Percentiles rank a stretch among this genome's conserved stretches.
Conservation (phyloP, 73 alveolate species). For the Uronychia setigera region DNA sequence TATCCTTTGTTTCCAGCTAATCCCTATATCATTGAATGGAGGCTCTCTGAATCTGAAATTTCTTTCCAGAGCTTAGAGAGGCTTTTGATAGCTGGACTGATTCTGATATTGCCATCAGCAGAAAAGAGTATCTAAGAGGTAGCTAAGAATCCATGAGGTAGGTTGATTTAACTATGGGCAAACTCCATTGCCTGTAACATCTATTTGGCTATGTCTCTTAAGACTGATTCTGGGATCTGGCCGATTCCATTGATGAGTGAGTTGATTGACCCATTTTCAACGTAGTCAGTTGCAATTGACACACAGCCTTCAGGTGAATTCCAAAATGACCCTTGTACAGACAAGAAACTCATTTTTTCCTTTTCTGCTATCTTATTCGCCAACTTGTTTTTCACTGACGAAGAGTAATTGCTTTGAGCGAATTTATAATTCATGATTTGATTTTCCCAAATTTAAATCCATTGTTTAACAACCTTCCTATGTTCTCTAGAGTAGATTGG, state of each 20-base stretch:
- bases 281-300: neutral
- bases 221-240: neutral
- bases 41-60: neutral
- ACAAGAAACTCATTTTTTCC: neutral
- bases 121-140: neutral
- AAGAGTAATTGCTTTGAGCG: neutral
- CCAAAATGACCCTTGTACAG: neutral
- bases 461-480: neutral
- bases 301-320: neutral
- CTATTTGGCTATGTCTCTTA: neutral
- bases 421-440: neutral
- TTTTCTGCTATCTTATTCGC: neutral
- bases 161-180: neutral
- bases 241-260: neutral
- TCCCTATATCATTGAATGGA: neutral
- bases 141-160: neutral
- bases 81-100: neutral
- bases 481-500: neutral
- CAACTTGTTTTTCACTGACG: neutral
- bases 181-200: neutral
- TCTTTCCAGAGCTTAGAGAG: neutral
- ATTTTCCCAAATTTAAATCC: neutral
- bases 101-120: neutral
- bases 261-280: neutral
- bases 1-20: neutral